A percentile compares a stretch with the other conserved stretches of the same genome.
Evolutionary conservation across 768 basidiomycete species (phyloP).

Genomic region (Tephrocybe sp.): DNA sequence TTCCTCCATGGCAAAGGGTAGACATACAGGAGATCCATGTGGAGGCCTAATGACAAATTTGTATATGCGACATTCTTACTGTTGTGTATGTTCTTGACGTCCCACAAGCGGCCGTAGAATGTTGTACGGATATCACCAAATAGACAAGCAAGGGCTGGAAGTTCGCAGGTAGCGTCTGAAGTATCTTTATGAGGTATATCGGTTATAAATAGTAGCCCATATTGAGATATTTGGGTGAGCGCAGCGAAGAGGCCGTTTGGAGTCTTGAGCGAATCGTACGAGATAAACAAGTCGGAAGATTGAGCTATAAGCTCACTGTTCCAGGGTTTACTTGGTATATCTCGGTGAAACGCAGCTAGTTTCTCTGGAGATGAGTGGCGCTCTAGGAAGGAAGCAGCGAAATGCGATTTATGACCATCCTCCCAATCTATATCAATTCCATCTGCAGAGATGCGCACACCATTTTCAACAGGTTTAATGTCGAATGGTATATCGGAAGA

Average conservation of each 20-base stretch:
- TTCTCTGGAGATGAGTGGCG: constrained; percentile 38
- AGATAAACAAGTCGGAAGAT: constrained; percentile 44
- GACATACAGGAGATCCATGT: constrained; percentile 89
- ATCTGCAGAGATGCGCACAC: constrained; percentile 37
- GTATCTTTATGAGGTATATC: constrained; percentile 68
- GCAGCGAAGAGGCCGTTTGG: constrained; percentile 49
- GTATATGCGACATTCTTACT: constrained; percentile 95
- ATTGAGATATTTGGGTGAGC: constrained; percentile 65
- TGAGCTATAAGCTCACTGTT: constrained; percentile 11
- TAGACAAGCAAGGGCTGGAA: constrained; percentile 56
- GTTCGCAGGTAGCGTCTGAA: constrained; percentile 58
- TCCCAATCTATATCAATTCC: constrained; percentile 55
- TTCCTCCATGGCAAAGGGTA: neutral
- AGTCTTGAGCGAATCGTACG: constrained; percentile 49
- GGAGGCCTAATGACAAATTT: constrained; percentile 80
- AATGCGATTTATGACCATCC: constrained; percentile 61
- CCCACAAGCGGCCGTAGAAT: constrained; percentile 89
- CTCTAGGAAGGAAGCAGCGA: constrained; percentile 40
- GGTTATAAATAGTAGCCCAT: constrained; percentile 70
- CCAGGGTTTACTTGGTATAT: constrained; percentile 13
- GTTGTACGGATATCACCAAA: constrained; percentile 82
- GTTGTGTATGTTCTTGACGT: constrained; percentile 72
- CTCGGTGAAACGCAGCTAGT: constrained; percentile 17
- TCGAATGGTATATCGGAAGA: constrained; percentile 62
- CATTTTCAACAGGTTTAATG: constrained; percentile 41